Conservation (phyloP, 1,284 basidiomycete species). For the Cutaneotrichosporon sp. region DNA sequence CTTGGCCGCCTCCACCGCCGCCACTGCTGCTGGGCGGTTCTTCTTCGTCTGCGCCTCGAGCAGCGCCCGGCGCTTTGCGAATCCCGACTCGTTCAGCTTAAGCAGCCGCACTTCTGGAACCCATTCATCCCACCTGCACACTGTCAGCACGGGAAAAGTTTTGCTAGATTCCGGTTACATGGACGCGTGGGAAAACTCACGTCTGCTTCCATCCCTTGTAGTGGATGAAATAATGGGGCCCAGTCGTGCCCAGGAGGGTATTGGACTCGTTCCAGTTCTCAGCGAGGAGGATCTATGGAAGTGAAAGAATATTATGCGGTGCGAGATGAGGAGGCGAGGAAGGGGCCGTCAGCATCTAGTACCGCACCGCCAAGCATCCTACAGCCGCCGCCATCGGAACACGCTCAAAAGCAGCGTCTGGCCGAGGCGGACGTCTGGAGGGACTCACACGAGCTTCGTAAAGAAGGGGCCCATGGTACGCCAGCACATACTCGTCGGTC, state of each 20-base stretch:
- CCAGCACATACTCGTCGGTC: constrained; percentile 76
- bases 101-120: constrained; percentile 79
- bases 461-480: constrained; percentile 90
- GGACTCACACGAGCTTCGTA: constrained; percentile 80
- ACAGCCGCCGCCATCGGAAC: constrained; percentile 12
- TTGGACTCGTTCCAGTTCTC: constrained; percentile 72
- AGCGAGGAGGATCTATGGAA: constrained; percentile 67
- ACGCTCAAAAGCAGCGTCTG: constrained; percentile 22
- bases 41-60: constrained; percentile 53
- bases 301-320: constrained; percentile 3
- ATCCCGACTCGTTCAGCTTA: constrained; percentile 81
- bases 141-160: not conserved
- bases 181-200: constrained; percentile 58
- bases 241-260: constrained; percentile 65
- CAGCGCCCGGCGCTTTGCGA: constrained; percentile 67
- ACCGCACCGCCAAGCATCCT: constrained; percentile 23
- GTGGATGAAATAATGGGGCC: constrained; percentile 90
- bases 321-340: not conserved
- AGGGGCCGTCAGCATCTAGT: constrained; percentile 15
- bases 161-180: not conserved
- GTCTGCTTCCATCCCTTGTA: constrained; percentile 99
- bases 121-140: constrained; percentile 93
- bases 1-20: constrained; percentile 27
- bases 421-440: constrained; percentile 16
- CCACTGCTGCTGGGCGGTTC: constrained; percentile 32